Base-by-base conservation (phyloP, 2,329 filamentous ascomycete species). In the Scytalidium lignicola region DNA sequence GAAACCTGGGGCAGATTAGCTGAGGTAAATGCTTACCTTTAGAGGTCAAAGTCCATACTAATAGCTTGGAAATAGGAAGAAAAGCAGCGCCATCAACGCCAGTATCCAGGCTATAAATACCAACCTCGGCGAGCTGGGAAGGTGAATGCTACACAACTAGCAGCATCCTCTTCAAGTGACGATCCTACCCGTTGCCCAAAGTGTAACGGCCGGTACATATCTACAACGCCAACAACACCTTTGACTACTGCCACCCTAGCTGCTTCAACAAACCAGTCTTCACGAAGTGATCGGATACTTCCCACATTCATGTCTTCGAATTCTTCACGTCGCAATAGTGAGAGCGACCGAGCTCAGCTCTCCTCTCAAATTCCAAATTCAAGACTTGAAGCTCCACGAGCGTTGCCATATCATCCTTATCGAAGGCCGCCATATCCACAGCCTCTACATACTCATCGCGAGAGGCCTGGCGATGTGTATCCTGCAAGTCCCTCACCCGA, bases 31-130 rank as follows among this genome's bases (percentile, higher is more conserved):
- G 53, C 21, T n/a, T 13, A 17, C 23, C 47, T 18, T 42, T 46
- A 3, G 26, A 47, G 15, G 28, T 12, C 20, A 3, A 43, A 21
- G 43, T 21, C 41, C 46, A 8, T 39, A 54, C 19, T 17, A 22
- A 37, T 20, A 18, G 19, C 49, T 47, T 12, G 47, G 19, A 44
- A 47, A 40, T 58, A 86, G 82, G 81, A 96, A 70, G 93, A 97
- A 67, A 97, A 97, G 73, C 75, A 83, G 53, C 85, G 88, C 17
- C 93, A 99, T 67, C 85, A 90, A 62, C 83, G 85, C 55, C 88
- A 91, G 69, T 96, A 96, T 66, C 93, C 93, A 2, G 86, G 89
- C 57, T 99, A 99, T 70, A 84, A 90, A 55, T 99, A 97, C 65
- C 90, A 96, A 65, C 93, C 93, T 29, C 59, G 63, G 50, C 57